Conservation (phyloP, 2,329 filamentous ascomycete genomes). For the Colletotrichum theobromicola region DNA sequence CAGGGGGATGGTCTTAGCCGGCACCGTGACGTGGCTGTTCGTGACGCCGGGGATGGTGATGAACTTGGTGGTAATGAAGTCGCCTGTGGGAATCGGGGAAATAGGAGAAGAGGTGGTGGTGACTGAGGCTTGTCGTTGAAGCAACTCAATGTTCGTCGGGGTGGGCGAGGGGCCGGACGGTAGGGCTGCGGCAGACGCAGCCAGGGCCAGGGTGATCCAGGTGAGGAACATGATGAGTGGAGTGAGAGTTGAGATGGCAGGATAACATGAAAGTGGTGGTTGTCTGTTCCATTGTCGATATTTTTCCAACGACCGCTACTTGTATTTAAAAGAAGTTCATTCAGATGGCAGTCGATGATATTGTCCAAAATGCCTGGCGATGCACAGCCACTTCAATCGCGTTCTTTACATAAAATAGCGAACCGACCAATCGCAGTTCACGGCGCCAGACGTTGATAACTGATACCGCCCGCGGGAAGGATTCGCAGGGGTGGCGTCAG, state of each 20-base stretch:
- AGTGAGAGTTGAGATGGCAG: background rate
- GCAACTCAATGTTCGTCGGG: background rate
- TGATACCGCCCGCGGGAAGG: background rate
- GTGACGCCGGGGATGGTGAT: conserved; percentile 32
- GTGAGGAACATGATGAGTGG: background rate
- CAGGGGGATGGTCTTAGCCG: conserved; percentile 35
- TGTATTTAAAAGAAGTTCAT: background rate
- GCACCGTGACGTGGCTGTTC: conserved; percentile 29
- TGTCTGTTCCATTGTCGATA: background rate
- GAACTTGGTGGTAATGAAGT: conserved; percentile 33
- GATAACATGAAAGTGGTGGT: background rate
- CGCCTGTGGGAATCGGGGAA: background rate
- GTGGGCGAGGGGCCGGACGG: background rate
- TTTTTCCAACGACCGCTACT: background rate
- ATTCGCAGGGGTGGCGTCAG: background rate
- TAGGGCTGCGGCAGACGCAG: background rate
- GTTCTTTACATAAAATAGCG: background rate
- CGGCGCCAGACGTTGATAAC: background rate
- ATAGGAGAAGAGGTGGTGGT: background rate
- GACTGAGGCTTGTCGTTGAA: background rate
- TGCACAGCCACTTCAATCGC: background rate
- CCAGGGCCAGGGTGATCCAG: background rate
- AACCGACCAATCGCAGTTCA: background rate
- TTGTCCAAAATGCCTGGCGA: background rate
- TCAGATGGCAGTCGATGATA: background rate